A percentile compares a stretch with the other conserved stretches of the same genome.
These are phyloP conservation scores for Trichoderma guizhouense DNA, from an alignment of 2,329 filamentous ascomycete genomes.

Conservation along the genomic window DNA sequence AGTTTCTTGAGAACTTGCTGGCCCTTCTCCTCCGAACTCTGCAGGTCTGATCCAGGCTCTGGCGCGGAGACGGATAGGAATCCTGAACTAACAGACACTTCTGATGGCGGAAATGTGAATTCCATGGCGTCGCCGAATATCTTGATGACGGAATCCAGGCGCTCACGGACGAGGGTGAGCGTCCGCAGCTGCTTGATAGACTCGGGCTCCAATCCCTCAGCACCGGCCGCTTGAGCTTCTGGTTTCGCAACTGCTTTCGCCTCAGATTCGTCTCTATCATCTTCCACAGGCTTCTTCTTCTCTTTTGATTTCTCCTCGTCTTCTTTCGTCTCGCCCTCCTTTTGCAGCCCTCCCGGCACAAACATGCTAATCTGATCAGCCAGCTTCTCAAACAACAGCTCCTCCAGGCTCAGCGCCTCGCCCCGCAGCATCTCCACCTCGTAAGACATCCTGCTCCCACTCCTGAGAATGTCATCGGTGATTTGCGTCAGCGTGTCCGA, in stretches of 20 bases:
- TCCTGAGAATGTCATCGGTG: slow-evolving; percentile 91
- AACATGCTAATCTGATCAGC: slow-evolving; percentile 71
- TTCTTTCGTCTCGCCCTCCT: slow-evolving; percentile 28
- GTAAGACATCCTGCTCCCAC: slow-evolving; percentile 83
- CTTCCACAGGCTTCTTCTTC: slow-evolving; percentile 21
- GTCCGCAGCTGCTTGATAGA: slow-evolving; percentile 79
- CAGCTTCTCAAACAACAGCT: slow-evolving; percentile 70
- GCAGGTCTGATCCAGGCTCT: slow-evolving; percentile 59
- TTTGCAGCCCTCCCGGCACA: slow-evolving; percentile 51
- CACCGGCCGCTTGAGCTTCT: slow-evolving; percentile 17
- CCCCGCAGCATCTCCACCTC: slow-evolving; percentile 92
- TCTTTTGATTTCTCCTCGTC: slow-evolving; percentile 18
- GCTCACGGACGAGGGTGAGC: slow-evolving; percentile 73
- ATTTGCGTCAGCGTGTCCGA: slow-evolving; percentile 80
- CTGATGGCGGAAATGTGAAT: slow-evolving; percentile 86
- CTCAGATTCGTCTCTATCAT: slow-evolving; percentile 20
- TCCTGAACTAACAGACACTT: slow-evolving; percentile 76
- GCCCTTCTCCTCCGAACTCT: slow-evolving; percentile 80
- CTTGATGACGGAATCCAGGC: slow-evolving; percentile 86
- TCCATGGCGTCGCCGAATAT: slow-evolving; percentile 95
- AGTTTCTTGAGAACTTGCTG: slow-evolving; percentile 72
- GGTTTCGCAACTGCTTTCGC: slow-evolving; percentile 25
- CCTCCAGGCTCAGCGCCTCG: slow-evolving; percentile 76
- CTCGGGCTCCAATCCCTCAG: slow-evolving; percentile 49
- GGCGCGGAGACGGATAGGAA: slow-evolving; percentile 90